Base-by-base conservation (phyloP, 345 rosid species). In the Geranium rotundifolium region DNA sequence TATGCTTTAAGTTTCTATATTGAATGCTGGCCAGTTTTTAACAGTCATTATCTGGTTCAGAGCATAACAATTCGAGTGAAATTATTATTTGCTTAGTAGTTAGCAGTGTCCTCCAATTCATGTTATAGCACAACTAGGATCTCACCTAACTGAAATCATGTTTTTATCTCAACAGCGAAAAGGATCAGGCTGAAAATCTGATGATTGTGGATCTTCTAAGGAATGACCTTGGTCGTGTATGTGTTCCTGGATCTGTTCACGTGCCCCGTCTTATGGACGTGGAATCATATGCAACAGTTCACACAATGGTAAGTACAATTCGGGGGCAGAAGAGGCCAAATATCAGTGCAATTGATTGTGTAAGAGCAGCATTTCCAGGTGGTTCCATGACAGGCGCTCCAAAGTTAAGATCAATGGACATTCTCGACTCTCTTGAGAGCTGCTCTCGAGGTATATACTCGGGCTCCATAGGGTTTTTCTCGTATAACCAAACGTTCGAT, bases 341-440 rank as follows among this genome's bases (percentile, higher is more conserved):
- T 29, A 66, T 85, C 10, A 86, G 79, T 41, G 86, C 95, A 20
- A 79, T 86, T 1, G 89, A 82, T 54, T 90, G 91, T 30, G 84
- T 93, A 4, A 78, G 74, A 76, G 95, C 96, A 60, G 97, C 97
- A 55, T 93, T 88, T 74, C 97, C 97, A 0, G 99, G 99, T 0
- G 96, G 97, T 29, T 93, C 99, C 37, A 93, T 93, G 99, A 93
- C 96, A 0, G 99, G 99, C 58, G 99, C 99, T 0, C 99, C 99
- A 0, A 93, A 93, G 75, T 74, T 88, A 73, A 82, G 99, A 73
- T 93, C 99, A 1, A 86, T 90, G 66, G 95, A 90, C 66, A 77
- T 93, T 66, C 83, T 93, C 2, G 97, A 93, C 68, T 84, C 89
- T 50, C 67, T 93, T 7, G 97, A 93, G 64, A 82, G 76, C 64